These are phyloP conservation scores for Cryptococcus floricola DNA, from an alignment of 1,284 basidiomycete genomes.

Conservation along the genomic window DNA sequence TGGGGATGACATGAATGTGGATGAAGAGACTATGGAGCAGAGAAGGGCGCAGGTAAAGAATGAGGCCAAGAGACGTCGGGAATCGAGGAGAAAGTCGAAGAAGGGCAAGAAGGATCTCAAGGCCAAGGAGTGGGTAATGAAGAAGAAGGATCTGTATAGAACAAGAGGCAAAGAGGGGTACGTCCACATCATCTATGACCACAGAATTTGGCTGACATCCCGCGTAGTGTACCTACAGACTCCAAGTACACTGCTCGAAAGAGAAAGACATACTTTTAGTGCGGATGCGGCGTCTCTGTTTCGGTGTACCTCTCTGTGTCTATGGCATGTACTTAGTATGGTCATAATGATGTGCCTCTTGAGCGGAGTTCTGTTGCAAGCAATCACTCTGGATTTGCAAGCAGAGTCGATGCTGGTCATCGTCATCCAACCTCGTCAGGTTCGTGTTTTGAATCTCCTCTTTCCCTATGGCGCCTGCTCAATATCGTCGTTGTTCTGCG, in stretches of 20 bases:
- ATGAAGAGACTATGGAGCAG: slow-evolving; percentile 63
- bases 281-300: not conserved
- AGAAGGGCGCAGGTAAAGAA: slow-evolving; percentile 49
- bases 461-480: too few species aligned
- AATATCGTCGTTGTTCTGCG: too few species aligned
- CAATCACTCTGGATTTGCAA: too few species aligned
- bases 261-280: slow-evolving; percentile 46
- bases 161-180: slow-evolving; percentile 55
- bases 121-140: slow-evolving; percentile 55
- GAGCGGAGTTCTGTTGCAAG: too few species aligned
- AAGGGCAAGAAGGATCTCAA: slow-evolving; percentile 43
- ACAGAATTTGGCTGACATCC: not conserved
- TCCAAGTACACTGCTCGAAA: slow-evolving; percentile 51
- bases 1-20: slow-evolving; percentile 57
- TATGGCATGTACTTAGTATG: not conserved
- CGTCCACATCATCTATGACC: slow-evolving; percentile 7
- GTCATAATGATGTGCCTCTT: not conserved
- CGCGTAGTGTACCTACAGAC: slow-evolving; percentile 45
- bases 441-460: too few species aligned
- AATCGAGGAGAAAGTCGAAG: slow-evolving; percentile 31
- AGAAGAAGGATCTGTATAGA: slow-evolving; percentile 58
- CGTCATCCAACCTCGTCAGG: too few species aligned
- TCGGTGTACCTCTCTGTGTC: not conserved
- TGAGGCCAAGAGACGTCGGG: slow-evolving; percentile 38
- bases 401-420: too few species aligned